Evolutionary conservation across 805 yeast genomes (phyloP).

Genomic region (Yamadazyma philogaea): DNA sequence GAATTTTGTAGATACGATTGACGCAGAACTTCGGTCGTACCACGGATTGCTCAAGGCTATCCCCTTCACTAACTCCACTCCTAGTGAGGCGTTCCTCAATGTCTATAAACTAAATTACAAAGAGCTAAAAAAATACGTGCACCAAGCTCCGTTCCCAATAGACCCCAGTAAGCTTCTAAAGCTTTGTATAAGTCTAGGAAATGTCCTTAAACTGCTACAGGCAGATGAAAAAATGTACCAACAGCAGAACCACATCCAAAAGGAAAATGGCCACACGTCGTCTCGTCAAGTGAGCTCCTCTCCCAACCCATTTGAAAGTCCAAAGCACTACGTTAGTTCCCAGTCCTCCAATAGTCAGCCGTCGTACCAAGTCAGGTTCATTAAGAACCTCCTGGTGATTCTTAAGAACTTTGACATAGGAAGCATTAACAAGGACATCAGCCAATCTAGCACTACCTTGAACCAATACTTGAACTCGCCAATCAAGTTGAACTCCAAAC

Average conservation of each 20-base stretch:
- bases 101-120: conserved; percentile 30
- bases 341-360: conserved; percentile 20
- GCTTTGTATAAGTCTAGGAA: conserved; percentile 42
- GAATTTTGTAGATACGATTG: conserved; percentile 12
- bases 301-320: conserved; percentile 13
- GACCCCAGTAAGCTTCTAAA: conserved; percentile 37
- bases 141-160: conserved; percentile 25
- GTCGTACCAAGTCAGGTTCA: conserved; percentile 31
- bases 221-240: conserved; percentile 30
- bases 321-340: conserved; percentile 15
- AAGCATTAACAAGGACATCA: conserved; percentile 7
- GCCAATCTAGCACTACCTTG: conserved; percentile 10
- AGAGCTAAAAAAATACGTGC: conserved; percentile 11
- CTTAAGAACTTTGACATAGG: conserved; percentile 43
- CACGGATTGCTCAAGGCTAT: conserved; percentile 29
- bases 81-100: conserved; percentile 25
- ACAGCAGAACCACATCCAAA: conserved; percentile 19
- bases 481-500: conserved; percentile 37
- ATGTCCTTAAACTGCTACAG: conserved; percentile 34
- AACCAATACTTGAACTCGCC: conserved; percentile 29
- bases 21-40: conserved; percentile 15
- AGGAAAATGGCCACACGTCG: not conserved
- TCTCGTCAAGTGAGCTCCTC: conserved; percentile 1
- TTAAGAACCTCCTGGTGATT: conserved; percentile 29
- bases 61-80: conserved; percentile 27